Evolutionary conservation across 805 yeast species (phyloP).

Genomic region (Barnettozyma wickerhamii): DNA sequence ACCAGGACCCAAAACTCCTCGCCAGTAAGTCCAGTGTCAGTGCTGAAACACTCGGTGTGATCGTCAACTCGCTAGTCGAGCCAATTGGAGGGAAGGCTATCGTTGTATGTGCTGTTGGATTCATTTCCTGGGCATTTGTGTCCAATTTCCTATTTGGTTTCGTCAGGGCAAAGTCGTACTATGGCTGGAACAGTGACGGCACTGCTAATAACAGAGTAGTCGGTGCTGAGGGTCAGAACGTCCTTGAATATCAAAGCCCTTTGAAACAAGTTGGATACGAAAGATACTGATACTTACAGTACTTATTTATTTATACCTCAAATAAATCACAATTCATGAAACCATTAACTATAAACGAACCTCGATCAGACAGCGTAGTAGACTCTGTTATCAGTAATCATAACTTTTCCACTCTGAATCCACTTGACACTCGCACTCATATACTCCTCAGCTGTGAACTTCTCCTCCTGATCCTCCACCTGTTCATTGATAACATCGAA

Average conservation of each 20-base stretch:
- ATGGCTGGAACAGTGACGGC: slow-evolving; percentile 26
- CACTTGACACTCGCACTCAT: slow-evolving; percentile 38
- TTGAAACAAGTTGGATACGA: neutral
- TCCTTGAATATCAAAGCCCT: neutral
- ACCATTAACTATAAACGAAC: slow-evolving; percentile 47
- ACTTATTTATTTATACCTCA: neutral
- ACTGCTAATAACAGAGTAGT: neutral
- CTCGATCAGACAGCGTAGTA: too few relatives aligned
- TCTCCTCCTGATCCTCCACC: slow-evolving; percentile 43
- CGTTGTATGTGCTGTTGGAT: slow-evolving; percentile 34
- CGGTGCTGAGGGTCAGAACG: neutral
- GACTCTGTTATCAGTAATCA: slow-evolving; percentile 47
- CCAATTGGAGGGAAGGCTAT: slow-evolving; percentile 63
- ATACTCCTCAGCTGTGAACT: slow-evolving; percentile 40
- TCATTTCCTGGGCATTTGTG: slow-evolving; percentile 46
- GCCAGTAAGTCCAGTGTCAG: slow-evolving; percentile 53
- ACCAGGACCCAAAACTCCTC: slow-evolving; percentile 39
- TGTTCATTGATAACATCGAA: slow-evolving; percentile 38
- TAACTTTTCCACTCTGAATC: slow-evolving; percentile 41
- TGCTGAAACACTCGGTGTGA: slow-evolving; percentile 58
- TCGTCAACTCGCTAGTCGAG: slow-evolving; percentile 59
- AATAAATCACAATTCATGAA: slow-evolving; percentile 37
- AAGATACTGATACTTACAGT: neutral
- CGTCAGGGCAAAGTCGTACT: slow-evolving; percentile 46
- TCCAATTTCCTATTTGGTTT: slow-evolving; percentile 67